Percentiles rank a stretch among this genome's conserved stretches.
These are phyloP conservation scores for Pezicula neosporulosa DNA, from an alignment of 2,329 filamentous ascomycete genomes.

Conservation along the genomic window DNA sequence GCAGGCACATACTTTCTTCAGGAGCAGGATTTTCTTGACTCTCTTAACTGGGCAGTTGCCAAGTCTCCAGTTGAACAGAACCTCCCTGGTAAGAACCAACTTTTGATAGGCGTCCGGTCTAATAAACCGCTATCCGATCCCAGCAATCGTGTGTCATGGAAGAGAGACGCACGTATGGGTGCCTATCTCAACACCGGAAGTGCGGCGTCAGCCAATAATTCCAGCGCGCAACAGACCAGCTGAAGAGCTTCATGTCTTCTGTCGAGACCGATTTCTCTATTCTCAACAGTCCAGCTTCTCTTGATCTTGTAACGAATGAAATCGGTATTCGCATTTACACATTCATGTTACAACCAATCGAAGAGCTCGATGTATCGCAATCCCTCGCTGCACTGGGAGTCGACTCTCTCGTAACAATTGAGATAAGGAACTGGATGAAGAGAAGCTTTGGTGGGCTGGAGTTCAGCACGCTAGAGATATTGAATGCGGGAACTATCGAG, in stretches of 20 bases:
- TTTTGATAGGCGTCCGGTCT: conserved; percentile 4
- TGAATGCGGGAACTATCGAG: neutral
- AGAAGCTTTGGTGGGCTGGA: neutral
- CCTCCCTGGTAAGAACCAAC: neutral
- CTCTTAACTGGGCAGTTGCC: conserved; percentile 5
- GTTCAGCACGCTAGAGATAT: neutral
- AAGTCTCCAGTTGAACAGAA: neutral
- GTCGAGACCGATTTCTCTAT: neutral
- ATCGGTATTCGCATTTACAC: conserved; percentile 4
- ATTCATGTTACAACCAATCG: conserved; percentile 13
- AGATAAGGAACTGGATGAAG: neutral
- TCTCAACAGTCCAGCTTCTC: neutral
- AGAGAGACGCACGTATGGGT: conserved; percentile 8
- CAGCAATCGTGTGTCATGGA: conserved; percentile 6
- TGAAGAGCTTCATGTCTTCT: neutral
- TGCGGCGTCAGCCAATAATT: neutral
- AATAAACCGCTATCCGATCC: conserved; percentile 5
- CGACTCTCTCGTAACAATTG: neutral
- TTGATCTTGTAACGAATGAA: conserved; percentile 1
- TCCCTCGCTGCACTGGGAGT: neutral
- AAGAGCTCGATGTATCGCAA: conserved; percentile 9
- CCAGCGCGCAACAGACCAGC: neutral
- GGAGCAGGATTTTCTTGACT: conserved; percentile 8
- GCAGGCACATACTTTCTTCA: neutral
- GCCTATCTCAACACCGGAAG: conserved; percentile 5